Conservation (phyloP, 768 basidiomycete genomes). For the Russula sp. region DNA sequence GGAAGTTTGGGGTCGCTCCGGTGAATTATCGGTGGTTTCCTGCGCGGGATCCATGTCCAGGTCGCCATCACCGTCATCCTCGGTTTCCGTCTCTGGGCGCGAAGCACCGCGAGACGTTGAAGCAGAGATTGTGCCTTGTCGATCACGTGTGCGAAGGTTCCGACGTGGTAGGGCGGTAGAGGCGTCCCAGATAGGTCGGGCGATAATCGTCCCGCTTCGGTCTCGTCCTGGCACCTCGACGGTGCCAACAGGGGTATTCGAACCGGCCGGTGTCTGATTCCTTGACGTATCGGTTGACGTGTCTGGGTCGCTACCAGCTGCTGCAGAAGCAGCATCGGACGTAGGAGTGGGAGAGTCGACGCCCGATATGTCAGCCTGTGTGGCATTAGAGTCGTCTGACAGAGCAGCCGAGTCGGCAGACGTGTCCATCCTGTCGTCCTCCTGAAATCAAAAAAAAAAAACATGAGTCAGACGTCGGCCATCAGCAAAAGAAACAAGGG, state of each 20-base stretch:
- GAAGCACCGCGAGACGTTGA: conserved; percentile 43
- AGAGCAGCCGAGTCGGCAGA: conserved; percentile 26
- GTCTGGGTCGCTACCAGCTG: conserved; percentile 54
- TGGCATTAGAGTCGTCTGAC: conserved; percentile 25
- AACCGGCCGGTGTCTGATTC: conserved; percentile 56
- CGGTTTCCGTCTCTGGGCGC: conserved; percentile 71
- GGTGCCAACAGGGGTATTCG: conserved; percentile 58
- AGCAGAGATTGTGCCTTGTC: conserved; percentile 30
- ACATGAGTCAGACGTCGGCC: conserved; percentile 7
- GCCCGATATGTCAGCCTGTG: conserved; percentile 25
- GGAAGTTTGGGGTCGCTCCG: conserved; percentile 32
- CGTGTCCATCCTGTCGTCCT: conserved; percentile 33
- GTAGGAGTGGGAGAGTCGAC: conserved; percentile 25
- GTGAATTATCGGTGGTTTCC: conserved; percentile 32
- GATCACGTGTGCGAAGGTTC: conserved; percentile 34
- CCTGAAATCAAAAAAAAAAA: conserved; percentile 23
- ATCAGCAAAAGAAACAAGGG: neutral
- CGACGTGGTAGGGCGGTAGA: conserved; percentile 34
- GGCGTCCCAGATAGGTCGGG: conserved; percentile 57
- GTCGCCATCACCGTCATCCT: conserved; percentile 69
- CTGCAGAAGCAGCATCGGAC: conserved; percentile 29
- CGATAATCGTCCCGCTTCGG: conserved; percentile 73
- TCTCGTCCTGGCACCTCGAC: conserved; percentile 62
- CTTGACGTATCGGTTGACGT: conserved; percentile 61
- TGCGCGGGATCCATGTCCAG: conserved; percentile 45